Conservation (phyloP, 2,329 filamentous ascomycete genomes). For the Nemania sp. region DNA sequence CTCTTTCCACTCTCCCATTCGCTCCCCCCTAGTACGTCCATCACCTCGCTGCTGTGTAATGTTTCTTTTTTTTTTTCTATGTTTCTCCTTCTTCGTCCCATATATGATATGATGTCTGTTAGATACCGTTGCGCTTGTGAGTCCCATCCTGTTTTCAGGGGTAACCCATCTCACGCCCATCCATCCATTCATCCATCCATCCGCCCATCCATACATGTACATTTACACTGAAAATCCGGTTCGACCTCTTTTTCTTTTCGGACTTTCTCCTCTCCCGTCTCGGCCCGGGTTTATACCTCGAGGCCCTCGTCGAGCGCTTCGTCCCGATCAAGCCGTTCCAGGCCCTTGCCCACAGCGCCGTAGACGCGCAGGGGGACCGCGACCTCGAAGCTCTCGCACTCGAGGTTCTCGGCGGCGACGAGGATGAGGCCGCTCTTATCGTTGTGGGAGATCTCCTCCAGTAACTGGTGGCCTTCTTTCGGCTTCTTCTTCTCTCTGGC, state of each 20-base stretch:
- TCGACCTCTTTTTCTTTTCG: not conserved
- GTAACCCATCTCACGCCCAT: too few species aligned
- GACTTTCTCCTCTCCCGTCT: not conserved
- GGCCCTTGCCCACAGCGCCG: constrained; percentile 61
- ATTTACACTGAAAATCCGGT: constrained; percentile 9
- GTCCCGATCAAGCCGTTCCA: constrained; percentile 61
- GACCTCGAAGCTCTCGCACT: constrained; percentile 90
- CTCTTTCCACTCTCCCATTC: not conserved
- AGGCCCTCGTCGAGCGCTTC: constrained; percentile 54
- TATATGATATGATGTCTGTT: too few species aligned
- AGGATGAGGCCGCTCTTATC: constrained; percentile 75
- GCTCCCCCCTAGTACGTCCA: too few species aligned
- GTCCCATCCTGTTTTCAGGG: too few species aligned
- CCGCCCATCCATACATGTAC: not conserved
- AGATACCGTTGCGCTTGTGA: too few species aligned
- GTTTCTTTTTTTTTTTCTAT: constrained; percentile 11
- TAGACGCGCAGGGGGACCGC: constrained; percentile 84
- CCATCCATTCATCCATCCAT: too few species aligned
- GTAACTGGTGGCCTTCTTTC: constrained; percentile 53
- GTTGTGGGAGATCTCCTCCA: constrained; percentile 80
- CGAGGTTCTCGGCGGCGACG: constrained; percentile 76
- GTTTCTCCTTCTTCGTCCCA: not conserved
- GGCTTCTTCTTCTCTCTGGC: constrained; percentile 11
- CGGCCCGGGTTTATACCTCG: constrained; percentile 30
- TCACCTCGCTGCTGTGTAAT: constrained; percentile 11